A percentile compares a stretch with the other conserved stretches of the same genome.
Evolutionary conservation across 805 yeast genomes (phyloP).

Genomic region (Phaffomyces opuntiae): DNA sequence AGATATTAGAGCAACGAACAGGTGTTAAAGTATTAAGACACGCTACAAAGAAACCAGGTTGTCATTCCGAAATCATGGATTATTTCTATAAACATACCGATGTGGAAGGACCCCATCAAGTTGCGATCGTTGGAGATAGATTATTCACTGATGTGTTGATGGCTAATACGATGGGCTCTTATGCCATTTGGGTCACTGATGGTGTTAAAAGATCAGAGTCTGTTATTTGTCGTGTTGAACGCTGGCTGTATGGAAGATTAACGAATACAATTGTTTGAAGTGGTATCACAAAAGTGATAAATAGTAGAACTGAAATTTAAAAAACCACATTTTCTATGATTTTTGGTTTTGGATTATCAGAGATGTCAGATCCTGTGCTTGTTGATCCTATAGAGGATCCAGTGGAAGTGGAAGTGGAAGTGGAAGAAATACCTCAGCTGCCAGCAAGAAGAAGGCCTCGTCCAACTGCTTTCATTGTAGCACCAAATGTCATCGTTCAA

Average conservation of each 20-base stretch:
- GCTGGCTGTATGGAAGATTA: conserved; percentile 23
- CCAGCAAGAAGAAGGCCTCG: background rate
- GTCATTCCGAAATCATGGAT: conserved; percentile 57
- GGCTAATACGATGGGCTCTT: conserved; percentile 91
- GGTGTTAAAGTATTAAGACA: conserved; percentile 70
- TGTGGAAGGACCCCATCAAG: conserved; percentile 42
- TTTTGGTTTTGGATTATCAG: no score
- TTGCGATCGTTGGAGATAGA: conserved; percentile 87
- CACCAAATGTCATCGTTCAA: conserved; percentile 5
- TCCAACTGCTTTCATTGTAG: background rate
- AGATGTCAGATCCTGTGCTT: background rate
- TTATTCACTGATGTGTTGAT: conserved; percentile 85
- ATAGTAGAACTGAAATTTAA: background rate
- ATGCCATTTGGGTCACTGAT: conserved; percentile 73
- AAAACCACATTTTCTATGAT: background rate
- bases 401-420: no score
- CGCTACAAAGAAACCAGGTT: conserved; percentile 76
- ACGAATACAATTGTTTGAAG: background rate
- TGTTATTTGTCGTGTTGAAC: conserved; percentile 46
- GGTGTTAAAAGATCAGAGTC: conserved; percentile 61
- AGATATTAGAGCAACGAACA: conserved; percentile 48
- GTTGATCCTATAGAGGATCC: background rate
- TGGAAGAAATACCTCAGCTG: no score
- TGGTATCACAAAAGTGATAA: background rate
- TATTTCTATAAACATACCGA: conserved; percentile 47